phyloP scores from a whole-genome alignment of 2,329 filamentous ascomycete species.

The Amesomyces nigricolor region DNA sequence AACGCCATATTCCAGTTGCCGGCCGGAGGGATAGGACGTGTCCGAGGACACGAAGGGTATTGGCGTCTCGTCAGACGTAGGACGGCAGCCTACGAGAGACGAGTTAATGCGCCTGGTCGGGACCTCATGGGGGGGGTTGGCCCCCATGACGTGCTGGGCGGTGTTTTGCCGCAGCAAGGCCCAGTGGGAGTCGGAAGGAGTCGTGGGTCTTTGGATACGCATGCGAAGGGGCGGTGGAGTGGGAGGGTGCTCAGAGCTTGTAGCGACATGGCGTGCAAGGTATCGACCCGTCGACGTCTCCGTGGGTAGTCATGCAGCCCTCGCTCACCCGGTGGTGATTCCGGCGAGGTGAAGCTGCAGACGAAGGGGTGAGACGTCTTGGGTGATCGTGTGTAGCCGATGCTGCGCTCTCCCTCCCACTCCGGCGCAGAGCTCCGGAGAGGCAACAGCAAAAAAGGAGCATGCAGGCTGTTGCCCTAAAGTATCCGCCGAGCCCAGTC shows the following conservation, averaged over 20 bases:
- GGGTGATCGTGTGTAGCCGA: conserved; percentile 46
- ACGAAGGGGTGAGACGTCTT: conserved; percentile 29
- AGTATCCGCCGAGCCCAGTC: conserved; percentile 30
- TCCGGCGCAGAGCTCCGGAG: conserved; percentile 16
- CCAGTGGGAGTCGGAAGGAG: conserved; percentile 32
- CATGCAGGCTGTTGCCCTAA: conserved; percentile 22
- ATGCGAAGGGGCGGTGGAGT: conserved; percentile 21
- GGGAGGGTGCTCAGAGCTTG: conserved; percentile 40
- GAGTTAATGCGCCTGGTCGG: conserved; percentile 54
- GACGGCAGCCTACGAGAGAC: conserved; percentile 36
- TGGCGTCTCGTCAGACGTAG: conserved; percentile 47
- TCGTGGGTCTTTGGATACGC: conserved; percentile 23
- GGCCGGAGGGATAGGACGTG: conserved; percentile 41
- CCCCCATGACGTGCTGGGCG: conserved; percentile 39
- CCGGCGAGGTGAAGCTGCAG: conserved; percentile 38
- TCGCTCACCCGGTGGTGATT: conserved; percentile 39
- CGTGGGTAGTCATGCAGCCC: conserved; percentile 40
- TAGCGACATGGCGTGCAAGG: conserved; percentile 32
- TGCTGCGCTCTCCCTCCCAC: conserved; percentile 41
- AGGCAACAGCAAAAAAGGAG: conserved; percentile 24
- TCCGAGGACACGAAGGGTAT: conserved; percentile 30
- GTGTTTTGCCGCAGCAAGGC: conserved; percentile 37
- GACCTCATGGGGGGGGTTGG: conserved; percentile 36
- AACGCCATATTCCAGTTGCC: conserved; percentile 38
- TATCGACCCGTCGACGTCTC: conserved; percentile 40